Evolutionary conservation across 2,329 filamentous ascomycete species (phyloP), one percentile per base, ranked within the genome.

Genomic region (Microdochium paspali): DNA sequence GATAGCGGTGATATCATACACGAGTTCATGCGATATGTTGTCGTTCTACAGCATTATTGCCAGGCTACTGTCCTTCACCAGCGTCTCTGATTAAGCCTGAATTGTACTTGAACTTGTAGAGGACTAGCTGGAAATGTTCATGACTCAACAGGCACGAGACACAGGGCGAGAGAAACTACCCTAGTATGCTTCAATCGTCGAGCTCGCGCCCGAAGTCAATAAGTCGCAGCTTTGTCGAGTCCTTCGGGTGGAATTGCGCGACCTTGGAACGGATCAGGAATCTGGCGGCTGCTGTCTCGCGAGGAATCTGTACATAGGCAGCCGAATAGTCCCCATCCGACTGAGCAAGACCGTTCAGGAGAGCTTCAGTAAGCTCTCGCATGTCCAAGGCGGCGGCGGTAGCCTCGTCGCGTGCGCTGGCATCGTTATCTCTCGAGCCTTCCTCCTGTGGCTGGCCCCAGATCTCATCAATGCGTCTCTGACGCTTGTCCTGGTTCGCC

Each of bases 241-340:
- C 80, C 51, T 70, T 76, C 3, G 79, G 80, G 55, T 85, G 80
- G 54, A 84, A 83, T 54, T 80, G 75, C 3, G 82, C 82, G 35
- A 82, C 80, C 56, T 82, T 82, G 31, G 79, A 80, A 47, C 81
- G 66, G 28, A 84, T 77, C 21, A 85, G 66, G 55, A 84, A 84
- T 52, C 81, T 73, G 2, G 76, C 77, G 12, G 79, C 77, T 2
- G 81, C 79, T 43, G 80, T 79, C 56, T 85, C 82, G 48, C 74
- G 71, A 15, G 68, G 55, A n/a, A 84, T 65, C 44, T 68, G 67
- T 44, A 85, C 71, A 56, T 84, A 85, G 1, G 77, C 72, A 15
- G 74, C 72, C 42, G 73, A 73, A 48, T 66, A 74, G 54, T 78
- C 73, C 0, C 76, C 78, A 30, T 68, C 70, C 0, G 76, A 72